Conservation (phyloP, 2,329 filamentous ascomycete species). For the Xylariaceae sp. region DNA sequence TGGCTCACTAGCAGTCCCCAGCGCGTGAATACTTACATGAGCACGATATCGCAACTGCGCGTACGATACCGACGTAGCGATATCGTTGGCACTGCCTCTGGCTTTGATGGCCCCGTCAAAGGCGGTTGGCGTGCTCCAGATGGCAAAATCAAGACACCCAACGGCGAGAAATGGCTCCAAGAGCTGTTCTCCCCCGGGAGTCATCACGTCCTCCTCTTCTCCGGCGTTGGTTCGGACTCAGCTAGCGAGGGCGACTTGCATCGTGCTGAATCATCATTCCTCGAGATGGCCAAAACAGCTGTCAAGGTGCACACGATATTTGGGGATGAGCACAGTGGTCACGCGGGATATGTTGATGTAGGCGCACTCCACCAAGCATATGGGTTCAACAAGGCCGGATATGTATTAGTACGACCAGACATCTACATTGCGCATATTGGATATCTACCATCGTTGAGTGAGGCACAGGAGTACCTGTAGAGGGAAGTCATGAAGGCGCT, state of each 20-base stretch:
- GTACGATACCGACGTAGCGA: conserved; percentile 35
- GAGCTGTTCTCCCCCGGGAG: conserved; percentile 15
- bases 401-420: conserved; percentile 25
- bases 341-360: conserved; percentile 17
- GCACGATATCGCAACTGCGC: conserved; percentile 34
- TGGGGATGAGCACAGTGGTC: conserved; percentile 4
- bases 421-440: conserved; percentile 26
- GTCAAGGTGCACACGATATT: conserved; percentile 19
- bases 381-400: conserved; percentile 19
- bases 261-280: conserved; percentile 13
- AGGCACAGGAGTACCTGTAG: conserved; percentile 13
- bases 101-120: conserved; percentile 30
- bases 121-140: conserved; percentile 45
- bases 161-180: conserved; percentile 18
- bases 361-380: conserved; percentile 20
- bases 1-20: conserved; percentile 23
- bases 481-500: neutral
- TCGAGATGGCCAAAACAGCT: conserved; percentile 4
- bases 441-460: conserved; percentile 11
- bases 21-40: conserved; percentile 22
- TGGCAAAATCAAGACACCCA: conserved; percentile 12
- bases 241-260: conserved; percentile 14
- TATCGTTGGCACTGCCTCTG: conserved; percentile 24
- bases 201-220: conserved; percentile 25
- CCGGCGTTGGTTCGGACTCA: conserved; percentile 9